Evolutionary conservation across 2,329 filamentous ascomycete genomes (phyloP).

Genomic region (Harringtonia aguacate): DNA sequence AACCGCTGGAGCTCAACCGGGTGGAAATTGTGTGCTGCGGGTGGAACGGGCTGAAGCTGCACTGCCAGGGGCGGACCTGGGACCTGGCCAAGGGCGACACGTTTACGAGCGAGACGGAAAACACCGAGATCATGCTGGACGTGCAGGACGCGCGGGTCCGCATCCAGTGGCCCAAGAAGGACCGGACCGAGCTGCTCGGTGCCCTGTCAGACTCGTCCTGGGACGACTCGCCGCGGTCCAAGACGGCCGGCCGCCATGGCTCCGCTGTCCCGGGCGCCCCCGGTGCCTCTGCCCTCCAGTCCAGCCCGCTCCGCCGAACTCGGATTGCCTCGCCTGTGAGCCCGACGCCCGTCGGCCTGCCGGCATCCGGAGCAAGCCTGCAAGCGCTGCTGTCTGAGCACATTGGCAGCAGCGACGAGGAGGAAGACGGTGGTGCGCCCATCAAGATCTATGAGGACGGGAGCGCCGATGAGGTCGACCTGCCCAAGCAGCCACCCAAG

Average conservation of each 20-base stretch:
- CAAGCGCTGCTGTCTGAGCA: constrained; percentile 30
- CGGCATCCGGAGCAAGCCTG: constrained; percentile 29
- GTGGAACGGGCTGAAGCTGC: constrained; percentile 91
- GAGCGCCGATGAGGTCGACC: constrained; percentile 41
- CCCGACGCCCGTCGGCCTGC: constrained; percentile 36
- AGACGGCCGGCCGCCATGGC: constrained; percentile 13
- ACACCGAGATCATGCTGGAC: constrained; percentile 86
- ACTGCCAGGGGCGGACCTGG: constrained; percentile 80
- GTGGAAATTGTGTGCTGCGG: constrained; percentile 86
- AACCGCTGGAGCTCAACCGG: constrained; percentile 59
- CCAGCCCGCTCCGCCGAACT: constrained; percentile 47
- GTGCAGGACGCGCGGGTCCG: constrained; percentile 87
- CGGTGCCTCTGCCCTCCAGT: constrained; percentile 32
- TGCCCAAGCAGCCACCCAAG: constrained; percentile 21
- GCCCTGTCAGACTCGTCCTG: constrained; percentile 58
- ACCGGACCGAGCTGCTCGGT: constrained; percentile 30
- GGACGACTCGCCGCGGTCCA: constrained; percentile 48
- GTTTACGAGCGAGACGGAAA: constrained; percentile 82
- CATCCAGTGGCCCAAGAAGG: constrained; percentile 67
- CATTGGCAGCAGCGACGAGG: constrained; percentile 15
- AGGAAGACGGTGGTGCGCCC: constrained; percentile 27
- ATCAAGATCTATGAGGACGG: constrained; percentile 67
- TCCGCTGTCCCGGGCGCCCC: constrained; percentile 13
- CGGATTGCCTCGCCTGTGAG: constrained; percentile 69
- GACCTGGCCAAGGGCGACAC: constrained; percentile 80